Conservation (phyloP, 2,329 filamentous ascomycete species). For the Zarea fungicola region DNA sequence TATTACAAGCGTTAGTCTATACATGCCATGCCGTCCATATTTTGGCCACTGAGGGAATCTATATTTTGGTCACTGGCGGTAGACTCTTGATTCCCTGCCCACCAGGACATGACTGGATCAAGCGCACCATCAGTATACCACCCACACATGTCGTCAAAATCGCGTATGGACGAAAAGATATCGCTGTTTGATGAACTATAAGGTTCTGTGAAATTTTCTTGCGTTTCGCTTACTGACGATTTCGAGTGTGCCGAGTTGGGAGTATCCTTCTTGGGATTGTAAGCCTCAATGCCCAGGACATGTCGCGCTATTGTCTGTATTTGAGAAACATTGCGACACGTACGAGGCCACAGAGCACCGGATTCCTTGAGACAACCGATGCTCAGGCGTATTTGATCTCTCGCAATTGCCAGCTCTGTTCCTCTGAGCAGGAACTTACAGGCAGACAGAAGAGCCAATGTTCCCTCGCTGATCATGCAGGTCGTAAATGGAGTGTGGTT, state of each 20-base stretch:
- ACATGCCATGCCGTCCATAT: background rate
- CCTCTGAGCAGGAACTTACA: constrained; percentile 31
- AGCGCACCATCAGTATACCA: constrained; percentile 10
- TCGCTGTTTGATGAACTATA: constrained; percentile 1
- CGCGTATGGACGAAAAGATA: constrained; percentile 3
- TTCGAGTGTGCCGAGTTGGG: background rate
- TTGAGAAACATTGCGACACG: constrained; percentile 31
- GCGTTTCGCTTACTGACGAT: background rate
- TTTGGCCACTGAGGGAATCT: background rate
- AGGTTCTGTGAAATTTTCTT: background rate
- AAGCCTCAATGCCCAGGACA: constrained; percentile 17
- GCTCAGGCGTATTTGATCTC: constrained; percentile 36
- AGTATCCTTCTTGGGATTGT: background rate
- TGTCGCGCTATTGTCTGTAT: constrained; percentile 34
- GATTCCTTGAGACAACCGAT: constrained; percentile 35
- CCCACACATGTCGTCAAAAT: constrained; percentile 9
- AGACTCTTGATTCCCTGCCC: background rate
- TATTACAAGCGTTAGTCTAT: background rate
- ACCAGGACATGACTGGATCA: constrained; percentile 4
- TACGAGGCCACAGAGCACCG: constrained; percentile 32
- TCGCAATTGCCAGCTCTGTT: constrained; percentile 28
- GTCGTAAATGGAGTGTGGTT: constrained; percentile 34
- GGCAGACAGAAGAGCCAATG: constrained; percentile 31
- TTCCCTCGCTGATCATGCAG: constrained; percentile 36
- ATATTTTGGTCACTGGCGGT: no score